These are phyloP conservation scores for Metrosideros polymorpha DNA, from an alignment of 441 rosid genomes.

Conservation along the genomic window DNA sequence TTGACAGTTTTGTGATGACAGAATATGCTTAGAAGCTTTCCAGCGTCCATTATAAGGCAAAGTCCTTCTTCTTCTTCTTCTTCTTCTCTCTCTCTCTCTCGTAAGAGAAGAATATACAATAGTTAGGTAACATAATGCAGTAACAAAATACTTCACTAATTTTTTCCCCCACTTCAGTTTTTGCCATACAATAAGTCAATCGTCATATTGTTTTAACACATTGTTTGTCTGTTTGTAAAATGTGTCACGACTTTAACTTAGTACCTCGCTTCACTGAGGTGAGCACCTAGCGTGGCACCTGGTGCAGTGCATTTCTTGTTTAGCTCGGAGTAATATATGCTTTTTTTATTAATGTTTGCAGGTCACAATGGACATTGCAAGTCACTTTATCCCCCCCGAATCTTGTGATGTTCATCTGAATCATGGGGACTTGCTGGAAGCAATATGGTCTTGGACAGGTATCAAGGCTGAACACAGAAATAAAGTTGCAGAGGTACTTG, in stretches of 20 bases:
- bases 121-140: too few species aligned
- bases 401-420: conserved; percentile 85
- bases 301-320: not conserved
- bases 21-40: not conserved
- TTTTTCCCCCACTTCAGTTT: not conserved
- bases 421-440: conserved; percentile 85
- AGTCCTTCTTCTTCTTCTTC: not conserved
- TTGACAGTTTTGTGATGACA: not conserved
- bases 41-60: not conserved
- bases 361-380: conserved; percentile 68
- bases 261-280: not conserved
- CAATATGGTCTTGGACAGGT: conserved; percentile 97
- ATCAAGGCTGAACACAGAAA: conserved; percentile 70
- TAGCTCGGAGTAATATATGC: not conserved
- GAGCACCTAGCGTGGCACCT: not conserved
- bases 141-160: not conserved
- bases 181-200: not conserved
- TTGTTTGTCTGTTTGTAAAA: not conserved
- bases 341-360: conserved; percentile 2
- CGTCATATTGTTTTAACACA: not conserved
- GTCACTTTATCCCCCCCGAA: conserved; percentile 47
- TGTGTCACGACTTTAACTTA: not conserved
- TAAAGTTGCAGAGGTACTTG: conserved; percentile 86
- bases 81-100: not conserved
- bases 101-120: too few species aligned